These are phyloP conservation scores for Suzukiozyma palmioleophila DNA, from an alignment of 1,139 yeast genomes.

Conservation along the genomic window DNA sequence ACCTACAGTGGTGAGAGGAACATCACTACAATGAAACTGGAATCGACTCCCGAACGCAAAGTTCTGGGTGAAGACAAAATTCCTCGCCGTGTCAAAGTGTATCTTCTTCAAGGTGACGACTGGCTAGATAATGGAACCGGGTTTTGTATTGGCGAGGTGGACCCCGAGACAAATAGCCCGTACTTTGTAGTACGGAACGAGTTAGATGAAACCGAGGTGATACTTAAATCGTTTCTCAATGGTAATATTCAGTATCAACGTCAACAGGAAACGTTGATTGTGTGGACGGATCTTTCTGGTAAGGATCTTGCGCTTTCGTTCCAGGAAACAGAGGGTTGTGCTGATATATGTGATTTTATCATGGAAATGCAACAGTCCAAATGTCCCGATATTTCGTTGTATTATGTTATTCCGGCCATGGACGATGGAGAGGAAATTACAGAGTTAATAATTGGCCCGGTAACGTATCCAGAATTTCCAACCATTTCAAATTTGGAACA, in stretches of 20 bases:
- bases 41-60: conserved; percentile 1
- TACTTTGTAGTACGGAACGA: conserved; percentile 74
- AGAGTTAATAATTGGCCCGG: conserved; percentile 79
- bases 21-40: neutral
- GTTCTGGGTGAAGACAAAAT: conserved; percentile 11
- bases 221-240: conserved; percentile 62
- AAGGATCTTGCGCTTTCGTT: conserved; percentile 86
- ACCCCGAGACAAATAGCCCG: conserved; percentile 39
- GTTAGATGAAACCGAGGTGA: conserved; percentile 49
- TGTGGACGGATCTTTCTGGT: conserved; percentile 84
- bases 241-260: conserved; percentile 84
- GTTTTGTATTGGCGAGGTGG: conserved; percentile 70
- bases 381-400: conserved; percentile 68
- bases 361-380: conserved; percentile 59
- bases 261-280: conserved; percentile 90
- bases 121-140: conserved; percentile 97
- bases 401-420: conserved; percentile 58
- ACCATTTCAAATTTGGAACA: conserved; percentile 42
- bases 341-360: conserved; percentile 75
- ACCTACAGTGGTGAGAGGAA: neutral
- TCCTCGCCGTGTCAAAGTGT: conserved; percentile 85
- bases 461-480: conserved; percentile 62
- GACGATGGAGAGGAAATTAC: conserved; percentile 47
- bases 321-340: conserved; percentile 90
- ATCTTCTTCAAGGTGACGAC: conserved; percentile 70